Base-by-base conservation (phyloP, 163 green algal genomes). In the Coccomyxa subellipsoidea region DNA sequence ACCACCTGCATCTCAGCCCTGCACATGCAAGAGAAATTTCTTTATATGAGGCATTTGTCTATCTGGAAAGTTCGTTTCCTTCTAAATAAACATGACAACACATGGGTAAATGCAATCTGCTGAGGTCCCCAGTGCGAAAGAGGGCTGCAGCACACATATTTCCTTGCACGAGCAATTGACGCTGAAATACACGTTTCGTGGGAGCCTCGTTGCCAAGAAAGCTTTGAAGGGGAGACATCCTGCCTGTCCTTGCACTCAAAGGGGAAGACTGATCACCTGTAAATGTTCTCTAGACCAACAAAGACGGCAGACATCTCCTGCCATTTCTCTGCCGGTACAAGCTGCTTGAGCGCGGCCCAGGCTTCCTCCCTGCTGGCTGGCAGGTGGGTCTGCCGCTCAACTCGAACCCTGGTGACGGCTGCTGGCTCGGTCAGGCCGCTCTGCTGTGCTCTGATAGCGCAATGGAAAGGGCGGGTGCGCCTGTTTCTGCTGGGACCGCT, bases 381-480 rank as follows among this genome's bases (percentile, higher is more conserved):
- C 36, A 87, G 80, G 40, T 85, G 80, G 29, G 77, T 83, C 77
- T 87, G 84, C 21, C 84, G 66, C 77, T 87, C 84, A 29, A 87
- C 84, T 35, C 77, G 69, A 2, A 87, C 21, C 80, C 38, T 38
- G 1, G 76, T 80, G 70, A 32, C 70, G 32, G 70, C 32, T 47
- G 70, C 70, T 77, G 32, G 70, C 70, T 77, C 70, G 2, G n/a
- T 73, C 66, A 73, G 4, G 66, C 66, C 66, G 2, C n/a, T 73
- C 66, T 73, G 66, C 66, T 73, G 66, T 23, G 47, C 47, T 59
- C 15, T 59, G 21, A 18, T 18, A 18, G 23, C 5, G 1, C 23
- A 18, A 59, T 18, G 23, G 23, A 18, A 12, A 59, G 15, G 47
- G 47, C 47, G 47, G 15, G 21, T 12, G 4, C 47, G 47, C 21